Evolutionary conservation across 257 asterid species (phyloP).

Genomic region (Capsicum chinense): DNA sequence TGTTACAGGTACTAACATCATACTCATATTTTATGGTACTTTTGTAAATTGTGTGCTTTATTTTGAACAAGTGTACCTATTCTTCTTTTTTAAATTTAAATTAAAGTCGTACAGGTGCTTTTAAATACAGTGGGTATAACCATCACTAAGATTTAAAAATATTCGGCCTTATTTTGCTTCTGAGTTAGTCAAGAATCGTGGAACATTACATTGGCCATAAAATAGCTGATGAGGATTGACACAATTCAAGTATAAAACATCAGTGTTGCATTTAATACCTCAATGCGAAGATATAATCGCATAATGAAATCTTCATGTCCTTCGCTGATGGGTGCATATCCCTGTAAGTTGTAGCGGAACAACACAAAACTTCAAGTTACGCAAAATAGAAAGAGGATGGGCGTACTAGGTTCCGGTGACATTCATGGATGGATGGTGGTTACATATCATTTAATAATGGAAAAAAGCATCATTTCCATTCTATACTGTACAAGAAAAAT

Average conservation of each 20-base stretch:
- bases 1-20: not conserved
- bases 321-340: slow-evolving; percentile 96
- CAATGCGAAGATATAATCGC: slow-evolving; percentile 85
- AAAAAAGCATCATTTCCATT: too few relatives aligned
- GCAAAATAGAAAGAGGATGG: not conserved
- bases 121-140: too few relatives aligned
- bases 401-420: not conserved
- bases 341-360: slow-evolving; percentile 42
- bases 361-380: not conserved
- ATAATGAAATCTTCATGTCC: slow-evolving; percentile 95
- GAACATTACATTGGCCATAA: not conserved
- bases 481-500: too few relatives aligned
- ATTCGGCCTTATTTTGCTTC: too few relatives aligned
- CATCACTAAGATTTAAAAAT: too few relatives aligned
- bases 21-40: not conserved
- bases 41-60: not conserved
- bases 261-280: slow-evolving; percentile 48
- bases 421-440: not conserved
- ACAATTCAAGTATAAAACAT: not conserved
- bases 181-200: not conserved
- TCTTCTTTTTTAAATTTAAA: too few relatives aligned
- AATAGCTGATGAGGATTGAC: not conserved
- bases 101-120: too few relatives aligned
- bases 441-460: too few relatives aligned
- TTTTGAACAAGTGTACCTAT: not conserved